Conservation (phyloP, 768 basidiomycete genomes). For the Lyophyllum decastes region DNA sequence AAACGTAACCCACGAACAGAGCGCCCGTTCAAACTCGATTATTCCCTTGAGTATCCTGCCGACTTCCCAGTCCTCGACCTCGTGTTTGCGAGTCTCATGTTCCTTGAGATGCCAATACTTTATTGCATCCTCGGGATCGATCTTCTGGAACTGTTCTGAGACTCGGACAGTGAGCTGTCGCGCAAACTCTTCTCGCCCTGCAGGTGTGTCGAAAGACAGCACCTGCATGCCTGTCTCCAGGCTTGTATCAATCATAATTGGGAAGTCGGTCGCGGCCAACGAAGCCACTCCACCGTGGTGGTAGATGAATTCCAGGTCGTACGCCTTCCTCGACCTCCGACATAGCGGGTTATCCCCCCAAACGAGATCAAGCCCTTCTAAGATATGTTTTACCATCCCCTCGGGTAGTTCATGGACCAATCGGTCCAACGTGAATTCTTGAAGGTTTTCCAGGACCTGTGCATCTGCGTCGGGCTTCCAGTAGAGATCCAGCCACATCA, state of each 20-base stretch:
- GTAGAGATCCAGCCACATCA: slow-evolving; percentile 71
- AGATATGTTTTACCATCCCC: slow-evolving; percentile 25
- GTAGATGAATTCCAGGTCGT: slow-evolving; percentile 14
- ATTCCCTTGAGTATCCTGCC: slow-evolving; percentile 28
- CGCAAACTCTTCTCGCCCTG: slow-evolving; percentile 44
- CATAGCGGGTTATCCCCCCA: slow-evolving; percentile 13
- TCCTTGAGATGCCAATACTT: slow-evolving; percentile 35
- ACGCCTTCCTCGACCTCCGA: slow-evolving; percentile 14
- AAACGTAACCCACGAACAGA: slow-evolving; percentile 43
- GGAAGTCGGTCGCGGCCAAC: slow-evolving; percentile 1
- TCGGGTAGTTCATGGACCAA: slow-evolving; percentile 30
- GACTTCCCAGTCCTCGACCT: slow-evolving; percentile 29
- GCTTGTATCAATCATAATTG: slow-evolving; percentile 19
- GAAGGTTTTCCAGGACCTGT: slow-evolving; percentile 33
- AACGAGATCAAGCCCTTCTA: slow-evolving; percentile 29
- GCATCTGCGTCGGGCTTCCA: slow-evolving; percentile 61
- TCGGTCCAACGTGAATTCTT: slow-evolving; percentile 20
- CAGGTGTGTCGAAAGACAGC: slow-evolving; percentile 32
- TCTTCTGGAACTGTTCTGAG: slow-evolving; percentile 36
- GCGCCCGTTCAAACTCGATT: slow-evolving; percentile 33
- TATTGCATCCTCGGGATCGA: slow-evolving; percentile 46
- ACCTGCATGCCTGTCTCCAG: slow-evolving; percentile 27
- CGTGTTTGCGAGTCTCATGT: not conserved
- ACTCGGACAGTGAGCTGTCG: slow-evolving; percentile 43
- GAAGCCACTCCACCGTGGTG: not conserved